phyloP scores from a whole-genome alignment of 2,329 filamentous ascomycete genomes.

The Orbilia blumenaviensis region DNA sequence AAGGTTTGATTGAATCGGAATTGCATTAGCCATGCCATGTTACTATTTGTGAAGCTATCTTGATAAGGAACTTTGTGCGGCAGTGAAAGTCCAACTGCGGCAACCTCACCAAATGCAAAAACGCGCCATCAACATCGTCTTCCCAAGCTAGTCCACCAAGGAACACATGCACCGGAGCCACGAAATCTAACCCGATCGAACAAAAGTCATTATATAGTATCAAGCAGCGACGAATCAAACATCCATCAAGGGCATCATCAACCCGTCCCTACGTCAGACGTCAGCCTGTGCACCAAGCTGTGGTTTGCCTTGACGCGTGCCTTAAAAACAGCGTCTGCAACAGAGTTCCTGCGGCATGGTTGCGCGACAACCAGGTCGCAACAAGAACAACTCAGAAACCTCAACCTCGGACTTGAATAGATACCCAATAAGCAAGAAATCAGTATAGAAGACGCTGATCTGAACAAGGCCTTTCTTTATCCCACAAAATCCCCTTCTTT shows the following conservation, averaged over 20 bases:
- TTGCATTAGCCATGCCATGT: no score
- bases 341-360: background rate
- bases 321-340: background rate
- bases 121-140: no score
- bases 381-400: conserved; percentile 21
- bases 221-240: background rate
- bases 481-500: background rate
- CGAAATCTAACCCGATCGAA: conserved; percentile 14
- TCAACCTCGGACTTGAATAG: background rate
- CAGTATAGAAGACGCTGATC: background rate
- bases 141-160: background rate
- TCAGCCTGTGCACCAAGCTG: no score
- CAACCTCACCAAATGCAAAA: conserved; percentile 27
- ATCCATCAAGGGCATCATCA: no score
- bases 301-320: background rate
- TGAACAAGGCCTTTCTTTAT: background rate
- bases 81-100: conserved; percentile 42
- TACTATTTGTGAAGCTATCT: background rate
- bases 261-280: no score
- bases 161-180: conserved; percentile 7
- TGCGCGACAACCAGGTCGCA: conserved; percentile 22
- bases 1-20: no score
- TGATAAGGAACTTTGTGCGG: background rate
- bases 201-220: background rate
- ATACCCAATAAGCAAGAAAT: no score